Conservation (phyloP, 2,329 filamentous ascomycete genomes). For the Colletotrichum liriopes region DNA sequence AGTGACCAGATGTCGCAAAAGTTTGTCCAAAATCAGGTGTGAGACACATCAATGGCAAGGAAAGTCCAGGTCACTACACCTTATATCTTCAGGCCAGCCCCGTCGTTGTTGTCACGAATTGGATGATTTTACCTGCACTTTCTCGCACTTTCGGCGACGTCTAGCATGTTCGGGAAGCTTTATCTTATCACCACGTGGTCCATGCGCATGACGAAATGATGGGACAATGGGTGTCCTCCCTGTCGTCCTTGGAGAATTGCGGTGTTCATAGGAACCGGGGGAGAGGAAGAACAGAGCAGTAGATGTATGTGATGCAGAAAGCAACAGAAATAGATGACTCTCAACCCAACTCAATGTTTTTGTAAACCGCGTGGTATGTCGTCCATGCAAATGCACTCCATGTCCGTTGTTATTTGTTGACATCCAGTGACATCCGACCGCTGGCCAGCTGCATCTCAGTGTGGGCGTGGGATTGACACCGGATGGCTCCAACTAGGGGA, state of each 20-base stretch:
- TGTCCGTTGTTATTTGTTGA: neutral
- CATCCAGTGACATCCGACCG: constrained; percentile 12
- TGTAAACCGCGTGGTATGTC: neutral
- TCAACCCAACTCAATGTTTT: too few species aligned
- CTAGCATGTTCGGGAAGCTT: constrained; percentile 25
- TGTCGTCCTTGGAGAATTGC: neutral
- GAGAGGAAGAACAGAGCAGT: neutral
- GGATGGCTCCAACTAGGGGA: neutral
- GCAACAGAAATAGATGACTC: neutral
- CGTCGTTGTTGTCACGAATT: constrained; percentile 16
- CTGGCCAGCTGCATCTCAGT: neutral
- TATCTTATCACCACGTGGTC: constrained; percentile 56
- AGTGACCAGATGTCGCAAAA: constrained; percentile 1
- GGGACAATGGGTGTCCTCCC: neutral
- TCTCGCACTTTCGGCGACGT: constrained; percentile 58
- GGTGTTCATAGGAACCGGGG: neutral
- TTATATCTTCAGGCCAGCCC: constrained; percentile 21
- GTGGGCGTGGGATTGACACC: neutral
- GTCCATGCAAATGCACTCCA: neutral
- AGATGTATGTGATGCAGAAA: neutral
- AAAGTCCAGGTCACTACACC: neutral
- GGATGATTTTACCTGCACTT: constrained; percentile 49
- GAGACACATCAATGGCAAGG: neutral
- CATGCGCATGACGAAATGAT: constrained; percentile 25
- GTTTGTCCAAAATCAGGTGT: neutral